A percentile compares a stretch with the other conserved stretches of the same genome.
phyloP scores from a whole-genome alignment of 768 basidiomycete species.

The Brasilioporus rufonigricans region DNA sequence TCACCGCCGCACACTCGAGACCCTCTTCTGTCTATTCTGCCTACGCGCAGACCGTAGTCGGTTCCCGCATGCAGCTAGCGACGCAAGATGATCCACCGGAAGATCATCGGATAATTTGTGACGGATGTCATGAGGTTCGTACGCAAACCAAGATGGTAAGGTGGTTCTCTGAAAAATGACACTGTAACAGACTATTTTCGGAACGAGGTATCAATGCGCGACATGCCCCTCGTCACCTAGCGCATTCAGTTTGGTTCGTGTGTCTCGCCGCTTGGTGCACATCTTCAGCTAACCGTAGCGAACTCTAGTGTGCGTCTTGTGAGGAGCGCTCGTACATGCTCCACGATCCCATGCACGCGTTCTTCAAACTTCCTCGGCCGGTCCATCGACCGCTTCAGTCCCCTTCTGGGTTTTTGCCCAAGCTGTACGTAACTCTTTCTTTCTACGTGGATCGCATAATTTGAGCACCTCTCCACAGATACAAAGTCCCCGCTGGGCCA shows the following conservation, averaged over 20 bases:
- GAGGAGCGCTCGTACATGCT: slow-evolving; percentile 73
- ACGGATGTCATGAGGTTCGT: slow-evolving; percentile 57
- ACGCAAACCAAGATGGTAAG: not conserved
- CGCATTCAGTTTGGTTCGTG: slow-evolving; percentile 66
- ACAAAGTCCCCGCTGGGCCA: slow-evolving; percentile 61
- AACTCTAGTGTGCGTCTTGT: slow-evolving; percentile 74
- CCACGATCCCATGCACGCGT: slow-evolving; percentile 84
- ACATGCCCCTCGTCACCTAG: slow-evolving; percentile 77
- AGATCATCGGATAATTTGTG: slow-evolving; percentile 63
- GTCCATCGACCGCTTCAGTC: slow-evolving; percentile 62
- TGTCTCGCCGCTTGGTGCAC: not conserved
- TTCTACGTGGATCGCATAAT: not conserved
- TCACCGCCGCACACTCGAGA: slow-evolving; percentile 46
- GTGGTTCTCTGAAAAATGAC: not conserved
- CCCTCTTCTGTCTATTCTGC: slow-evolving; percentile 60
- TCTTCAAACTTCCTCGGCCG: slow-evolving; percentile 83
- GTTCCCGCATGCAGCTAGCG: slow-evolving; percentile 39
- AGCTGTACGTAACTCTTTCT: slow-evolving; percentile 46
- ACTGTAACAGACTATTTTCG: slow-evolving; percentile 59
- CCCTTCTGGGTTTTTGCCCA: slow-evolving; percentile 61
- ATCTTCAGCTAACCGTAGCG: not conserved
- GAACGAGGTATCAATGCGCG: slow-evolving; percentile 85
- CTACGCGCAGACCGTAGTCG: slow-evolving; percentile 67
- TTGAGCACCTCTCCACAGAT: slow-evolving; percentile 43
- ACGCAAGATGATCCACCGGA: slow-evolving; percentile 31